phyloP scores from a whole-genome alignment of 768 basidiomycete genomes.

The Calocybe gangraenosa region DNA sequence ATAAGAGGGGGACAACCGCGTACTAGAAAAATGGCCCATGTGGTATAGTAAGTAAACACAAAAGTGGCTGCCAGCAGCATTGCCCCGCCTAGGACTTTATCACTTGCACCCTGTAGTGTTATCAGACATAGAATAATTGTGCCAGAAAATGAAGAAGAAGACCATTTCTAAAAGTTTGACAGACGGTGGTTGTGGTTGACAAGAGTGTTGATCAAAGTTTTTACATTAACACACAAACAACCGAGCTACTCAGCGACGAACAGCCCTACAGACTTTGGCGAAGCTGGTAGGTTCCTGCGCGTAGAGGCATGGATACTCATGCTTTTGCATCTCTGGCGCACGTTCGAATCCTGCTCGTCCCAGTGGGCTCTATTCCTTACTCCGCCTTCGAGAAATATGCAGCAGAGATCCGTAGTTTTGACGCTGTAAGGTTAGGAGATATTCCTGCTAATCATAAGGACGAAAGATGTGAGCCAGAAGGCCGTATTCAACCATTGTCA shows the following conservation, averaged over 20 bases:
- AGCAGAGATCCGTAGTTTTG: slow-evolving; percentile 67
- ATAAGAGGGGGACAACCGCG: slow-evolving; percentile 26
- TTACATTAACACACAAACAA: too few species aligned
- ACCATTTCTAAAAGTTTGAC: slow-evolving; percentile 12
- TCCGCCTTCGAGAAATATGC: slow-evolving; percentile 73
- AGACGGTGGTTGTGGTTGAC: slow-evolving; percentile 1
- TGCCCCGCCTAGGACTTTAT: slow-evolving; percentile 72
- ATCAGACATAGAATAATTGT: slow-evolving; percentile 6
- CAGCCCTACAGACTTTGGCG: neutral
- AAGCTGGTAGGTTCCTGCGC: slow-evolving; percentile 7
- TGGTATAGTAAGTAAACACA: slow-evolving; percentile 87
- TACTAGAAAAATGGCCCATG: slow-evolving; percentile 87
- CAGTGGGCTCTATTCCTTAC: slow-evolving; percentile 72
- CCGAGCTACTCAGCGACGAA: too few species aligned
- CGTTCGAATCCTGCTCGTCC: slow-evolving; percentile 79
- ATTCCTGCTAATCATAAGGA: slow-evolving; percentile 78
- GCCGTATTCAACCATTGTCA: neutral
- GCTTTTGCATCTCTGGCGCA: slow-evolving; percentile 83
- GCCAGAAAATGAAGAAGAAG: slow-evolving; percentile 3
- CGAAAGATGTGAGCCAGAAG: slow-evolving; percentile 54
- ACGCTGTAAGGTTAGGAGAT: slow-evolving; percentile 72
- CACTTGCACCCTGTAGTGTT: slow-evolving; percentile 63
- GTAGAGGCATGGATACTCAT: slow-evolving; percentile 55
- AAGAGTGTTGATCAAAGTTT: neutral
- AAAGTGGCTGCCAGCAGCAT: slow-evolving; percentile 78